Conservation (phyloP, 441 rosid species). For the Populus hybrid region DNA sequence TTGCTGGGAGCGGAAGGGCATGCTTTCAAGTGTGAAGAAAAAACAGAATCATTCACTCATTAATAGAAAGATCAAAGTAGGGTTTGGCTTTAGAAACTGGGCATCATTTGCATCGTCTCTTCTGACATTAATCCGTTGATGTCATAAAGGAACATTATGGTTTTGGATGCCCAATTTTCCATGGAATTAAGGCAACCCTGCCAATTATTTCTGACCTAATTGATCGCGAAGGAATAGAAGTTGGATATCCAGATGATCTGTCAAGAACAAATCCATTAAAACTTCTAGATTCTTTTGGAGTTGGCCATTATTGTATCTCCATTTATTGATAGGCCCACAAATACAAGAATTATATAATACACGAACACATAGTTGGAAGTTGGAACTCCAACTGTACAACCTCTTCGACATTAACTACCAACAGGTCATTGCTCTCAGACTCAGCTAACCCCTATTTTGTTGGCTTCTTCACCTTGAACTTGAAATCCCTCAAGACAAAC, state of each 20-base stretch:
- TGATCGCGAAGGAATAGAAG: not conserved
- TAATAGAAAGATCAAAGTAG: too few species aligned
- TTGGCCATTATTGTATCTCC: slow-evolving; percentile 4
- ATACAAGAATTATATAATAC: slow-evolving; percentile 7
- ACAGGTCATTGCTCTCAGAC: slow-evolving; percentile 3
- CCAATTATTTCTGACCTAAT: not conserved
- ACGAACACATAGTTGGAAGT: slow-evolving; percentile 11
- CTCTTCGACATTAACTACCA: slow-evolving; percentile 18
- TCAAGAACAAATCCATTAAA: too few species aligned
- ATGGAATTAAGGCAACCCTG: not conserved
- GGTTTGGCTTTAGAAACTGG: too few species aligned
- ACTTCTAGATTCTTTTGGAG: too few species aligned
- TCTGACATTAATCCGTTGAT: too few species aligned
- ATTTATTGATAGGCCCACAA: not conserved
- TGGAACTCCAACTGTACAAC: slow-evolving; percentile 16
- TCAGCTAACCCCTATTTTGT: not conserved
- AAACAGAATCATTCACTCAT: too few species aligned
- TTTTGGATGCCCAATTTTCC: not conserved
- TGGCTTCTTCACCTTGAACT: not conserved
- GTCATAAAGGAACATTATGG: too few species aligned
- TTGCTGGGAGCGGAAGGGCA: too few species aligned
- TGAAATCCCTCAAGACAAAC: too few species aligned
- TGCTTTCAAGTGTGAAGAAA: too few species aligned
- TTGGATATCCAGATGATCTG: too few species aligned
- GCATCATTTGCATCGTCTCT: too few species aligned